Evolutionary conservation across 192 early-diverging fungal genomes (phyloP).

Genomic region (Backusella tuberculispora): DNA sequence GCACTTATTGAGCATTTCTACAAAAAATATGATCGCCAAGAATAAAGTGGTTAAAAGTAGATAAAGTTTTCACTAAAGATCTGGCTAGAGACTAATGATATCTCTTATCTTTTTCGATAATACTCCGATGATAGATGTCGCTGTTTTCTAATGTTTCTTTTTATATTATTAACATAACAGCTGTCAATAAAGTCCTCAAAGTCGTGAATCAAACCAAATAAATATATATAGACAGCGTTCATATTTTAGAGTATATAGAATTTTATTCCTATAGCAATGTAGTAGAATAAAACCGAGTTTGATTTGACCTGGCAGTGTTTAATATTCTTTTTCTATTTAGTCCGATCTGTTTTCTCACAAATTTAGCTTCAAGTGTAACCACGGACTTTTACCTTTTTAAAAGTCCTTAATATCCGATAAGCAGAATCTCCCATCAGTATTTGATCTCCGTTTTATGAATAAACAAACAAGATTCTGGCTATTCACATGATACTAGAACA

Average conservation of each 20-base stretch:
- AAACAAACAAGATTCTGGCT: neutral
- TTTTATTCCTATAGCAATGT: neutral
- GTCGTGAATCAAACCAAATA: neutral
- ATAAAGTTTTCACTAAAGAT: neutral
- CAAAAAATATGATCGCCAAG: neutral
- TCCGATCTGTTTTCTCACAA: neutral
- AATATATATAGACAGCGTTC: neutral
- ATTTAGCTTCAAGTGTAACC: slow-evolving; percentile 11
- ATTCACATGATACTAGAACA: neutral
- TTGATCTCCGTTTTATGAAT: neutral
- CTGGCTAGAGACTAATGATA: neutral
- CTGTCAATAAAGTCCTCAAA: neutral
- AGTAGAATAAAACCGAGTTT: neutral
- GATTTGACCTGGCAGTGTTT: neutral
- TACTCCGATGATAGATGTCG: slow-evolving; percentile 1
- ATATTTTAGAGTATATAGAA: neutral
- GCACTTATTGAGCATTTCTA: neutral
- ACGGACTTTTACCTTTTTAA: neutral
- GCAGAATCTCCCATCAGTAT: neutral
- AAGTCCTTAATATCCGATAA: slow-evolving; percentile 17
- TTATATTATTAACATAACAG: neutral
- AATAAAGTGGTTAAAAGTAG: neutral
- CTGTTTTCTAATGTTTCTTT: neutral
- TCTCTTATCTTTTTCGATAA: neutral
- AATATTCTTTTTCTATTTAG: neutral